phyloP scores from a whole-genome alignment of 768 basidiomycete species.

The Lactarius sanguifluus region DNA sequence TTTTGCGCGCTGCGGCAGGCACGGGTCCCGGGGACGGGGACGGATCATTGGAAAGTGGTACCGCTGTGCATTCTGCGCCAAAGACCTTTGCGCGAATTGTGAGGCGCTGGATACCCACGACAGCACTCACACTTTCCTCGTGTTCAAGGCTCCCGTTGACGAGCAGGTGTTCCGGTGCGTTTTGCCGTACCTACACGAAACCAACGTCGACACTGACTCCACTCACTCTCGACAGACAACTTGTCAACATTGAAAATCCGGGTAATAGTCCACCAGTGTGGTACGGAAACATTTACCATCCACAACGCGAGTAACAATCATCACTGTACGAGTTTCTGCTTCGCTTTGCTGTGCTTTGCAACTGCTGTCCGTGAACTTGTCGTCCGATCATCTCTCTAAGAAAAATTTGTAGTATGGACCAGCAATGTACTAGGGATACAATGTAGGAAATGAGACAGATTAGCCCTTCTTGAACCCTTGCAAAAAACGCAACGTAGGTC shows the following conservation, averaged over 20 bases:
- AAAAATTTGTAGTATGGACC: not conserved
- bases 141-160: constrained; percentile 82
- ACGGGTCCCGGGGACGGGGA: constrained; percentile 51
- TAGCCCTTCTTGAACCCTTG: constrained; percentile 71
- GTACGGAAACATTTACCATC: constrained; percentile 10
- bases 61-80: constrained; percentile 83
- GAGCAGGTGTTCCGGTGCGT: constrained; percentile 70
- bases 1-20: constrained; percentile 80
- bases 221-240: constrained; percentile 1
- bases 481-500: constrained; percentile 7
- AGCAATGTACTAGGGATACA: constrained; percentile 12
- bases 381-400: not conserved
- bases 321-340: not conserved
- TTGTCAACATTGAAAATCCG: constrained; percentile 10
- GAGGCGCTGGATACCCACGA: constrained; percentile 82
- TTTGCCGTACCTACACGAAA: not conserved
- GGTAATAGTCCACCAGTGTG: constrained; percentile 12
- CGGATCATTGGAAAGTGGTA: constrained; percentile 88
- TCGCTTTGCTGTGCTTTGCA: not conserved
- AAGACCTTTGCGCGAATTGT: constrained; percentile 82
- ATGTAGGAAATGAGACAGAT: constrained; percentile 1
- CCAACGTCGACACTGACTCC: constrained; percentile 7
- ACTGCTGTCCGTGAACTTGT: constrained; percentile 4
- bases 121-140: constrained; percentile 78
- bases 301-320: constrained; percentile 4